Conservation (phyloP, 2,329 filamentous ascomycete species). For the Tolypocladium pustulatum region DNA sequence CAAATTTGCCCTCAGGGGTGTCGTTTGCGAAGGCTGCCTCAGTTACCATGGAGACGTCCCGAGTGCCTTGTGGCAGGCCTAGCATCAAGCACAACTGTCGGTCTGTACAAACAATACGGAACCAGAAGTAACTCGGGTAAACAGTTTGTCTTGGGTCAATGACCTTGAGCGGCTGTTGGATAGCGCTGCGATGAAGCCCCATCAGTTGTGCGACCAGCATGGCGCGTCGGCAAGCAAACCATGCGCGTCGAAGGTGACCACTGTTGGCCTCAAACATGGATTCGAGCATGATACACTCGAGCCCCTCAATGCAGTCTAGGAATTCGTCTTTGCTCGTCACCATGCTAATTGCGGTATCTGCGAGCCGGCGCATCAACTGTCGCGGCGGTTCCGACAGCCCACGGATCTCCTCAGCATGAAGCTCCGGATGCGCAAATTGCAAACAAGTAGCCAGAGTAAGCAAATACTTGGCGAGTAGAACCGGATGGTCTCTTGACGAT, state of each 20-base stretch:
- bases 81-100: constrained; percentile 27
- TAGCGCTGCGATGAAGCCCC: constrained; percentile 7
- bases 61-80: constrained; percentile 22
- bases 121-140: constrained; percentile 20
- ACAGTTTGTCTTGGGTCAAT: neutral
- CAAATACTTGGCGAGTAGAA: neutral
- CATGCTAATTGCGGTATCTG: constrained; percentile 5
- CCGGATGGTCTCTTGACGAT: neutral
- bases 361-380: neutral
- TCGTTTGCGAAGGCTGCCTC: constrained; percentile 9
- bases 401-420: neutral
- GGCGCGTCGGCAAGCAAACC: constrained; percentile 23
- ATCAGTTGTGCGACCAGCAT: constrained; percentile 12
- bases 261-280: constrained; percentile 33
- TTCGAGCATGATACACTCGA: constrained; percentile 40
- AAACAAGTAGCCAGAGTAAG: neutral
- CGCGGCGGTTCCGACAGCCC: neutral
- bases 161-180: neutral
- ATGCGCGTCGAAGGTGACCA: constrained; percentile 34
- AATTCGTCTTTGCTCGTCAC: constrained; percentile 37
- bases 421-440: neutral
- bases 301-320: constrained; percentile 30
- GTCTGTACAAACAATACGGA: constrained; percentile 25
- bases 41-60: constrained; percentile 10
- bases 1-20: constrained; percentile 17